Evolutionary conservation across 108 stramenopile genomes (phyloP).

Genomic region (Nannochloropsis oceanica): DNA sequence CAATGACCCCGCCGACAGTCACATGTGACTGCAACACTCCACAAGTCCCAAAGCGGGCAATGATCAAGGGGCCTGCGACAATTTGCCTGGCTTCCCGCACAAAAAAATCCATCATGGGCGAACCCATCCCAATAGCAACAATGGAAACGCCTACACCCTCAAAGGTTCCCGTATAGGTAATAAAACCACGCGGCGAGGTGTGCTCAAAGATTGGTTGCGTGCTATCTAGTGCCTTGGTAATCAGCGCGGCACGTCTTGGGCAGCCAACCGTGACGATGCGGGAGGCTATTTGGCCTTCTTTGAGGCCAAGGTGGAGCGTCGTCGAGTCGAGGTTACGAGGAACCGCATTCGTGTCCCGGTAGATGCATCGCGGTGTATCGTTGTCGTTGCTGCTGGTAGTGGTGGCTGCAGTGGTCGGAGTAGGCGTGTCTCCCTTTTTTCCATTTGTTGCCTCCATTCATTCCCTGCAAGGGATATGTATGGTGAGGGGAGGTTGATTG

Average conservation of each 20-base stretch:
- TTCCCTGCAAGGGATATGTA: no score
- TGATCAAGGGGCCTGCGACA: slow-evolving; percentile 5
- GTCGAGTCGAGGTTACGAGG: not conserved
- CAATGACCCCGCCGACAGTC: slow-evolving; percentile 24
- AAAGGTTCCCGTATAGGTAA: slow-evolving; percentile 31
- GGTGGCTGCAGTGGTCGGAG: no score
- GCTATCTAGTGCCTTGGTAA: not conserved
- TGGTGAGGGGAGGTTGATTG: no score
- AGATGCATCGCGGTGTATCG: not conserved
- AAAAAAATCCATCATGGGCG: slow-evolving; percentile 38
- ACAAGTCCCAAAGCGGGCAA: slow-evolving; percentile 34
- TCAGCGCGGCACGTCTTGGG: not conserved
- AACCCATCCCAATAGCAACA: slow-evolving; percentile 35
- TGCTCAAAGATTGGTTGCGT: not conserved
- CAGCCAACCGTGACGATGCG: slow-evolving; percentile 2
- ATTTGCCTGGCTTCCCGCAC: slow-evolving; percentile 30
- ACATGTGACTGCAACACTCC: slow-evolving; percentile 15
- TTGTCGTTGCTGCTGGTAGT: no score
- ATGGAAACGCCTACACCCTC: slow-evolving; percentile 30
- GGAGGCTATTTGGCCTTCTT: slow-evolving; percentile 6
- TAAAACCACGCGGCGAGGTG: slow-evolving; percentile 19
- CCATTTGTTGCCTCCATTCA: no score
- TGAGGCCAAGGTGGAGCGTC: not conserved
- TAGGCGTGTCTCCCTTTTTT: no score
- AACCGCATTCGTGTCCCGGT: not conserved